Evolutionary conservation across 495 filamentous ascomycete genomes (phyloP), one percentile per base, ranked within the genome.

Genomic region (Hypoxylon rickii): DNA sequence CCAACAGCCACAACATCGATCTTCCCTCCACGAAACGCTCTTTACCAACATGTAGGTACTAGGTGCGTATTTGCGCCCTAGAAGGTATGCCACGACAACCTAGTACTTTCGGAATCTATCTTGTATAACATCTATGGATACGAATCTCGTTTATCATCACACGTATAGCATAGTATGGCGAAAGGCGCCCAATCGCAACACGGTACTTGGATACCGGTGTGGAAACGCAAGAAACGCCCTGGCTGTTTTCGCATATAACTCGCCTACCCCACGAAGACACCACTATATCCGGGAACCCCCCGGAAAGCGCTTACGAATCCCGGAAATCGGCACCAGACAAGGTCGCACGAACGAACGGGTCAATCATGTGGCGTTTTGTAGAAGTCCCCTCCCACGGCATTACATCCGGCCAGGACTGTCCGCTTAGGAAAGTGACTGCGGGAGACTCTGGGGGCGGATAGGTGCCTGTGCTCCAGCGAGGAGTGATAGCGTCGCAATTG

Each of bases 271-370:
- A 49, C 48, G 47, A 41, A 16, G 22, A 53, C 44, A 52, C 44
- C 32, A 48, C 46, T 42, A 39, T 26, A 49, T 53, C 34, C 31
- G 52, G 42, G 40, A 38, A 51, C 15, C 4, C 52, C 39, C 59
- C 43, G 52, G 41, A 26, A 17, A 26, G 38, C 24, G 59, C 52
- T 62, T 63, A 63, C 59, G 59, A 54, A 53, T 63, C 18, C 44
- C 48, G 31, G 38, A 44, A 17, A 10, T 20, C 48, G 38, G 33
- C 31, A 52, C 51, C 48, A 48, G n/a, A n/a, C n/a, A n/a, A n/a
- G n/a, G 40, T 21, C 24, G 17, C 8, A 47, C 36, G 13, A 40
- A 44, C 41, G 58, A 55, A 52, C 31, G 26, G 58, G 26, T 52
- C 51, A 62, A 48, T 52, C 37, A 62, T 40, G 37, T 44, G 39